Percentiles rank a stretch among this genome's conserved stretches.
Evolutionary conservation across 1,139 yeast genomes (phyloP).

Genomic region (Kodamaea suecica): DNA sequence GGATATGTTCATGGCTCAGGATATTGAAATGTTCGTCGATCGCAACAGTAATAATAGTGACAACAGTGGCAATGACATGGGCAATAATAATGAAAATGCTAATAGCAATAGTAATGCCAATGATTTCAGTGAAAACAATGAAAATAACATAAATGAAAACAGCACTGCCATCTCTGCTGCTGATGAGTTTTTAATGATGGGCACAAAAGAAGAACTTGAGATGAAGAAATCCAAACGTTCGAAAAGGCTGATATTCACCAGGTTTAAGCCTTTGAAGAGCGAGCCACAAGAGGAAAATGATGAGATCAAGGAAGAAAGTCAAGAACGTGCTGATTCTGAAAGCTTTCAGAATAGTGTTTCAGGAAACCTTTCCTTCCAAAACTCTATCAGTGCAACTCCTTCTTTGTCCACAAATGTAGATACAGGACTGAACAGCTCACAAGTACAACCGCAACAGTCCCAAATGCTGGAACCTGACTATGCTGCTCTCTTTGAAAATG

Average conservation of each 20-base stretch:
- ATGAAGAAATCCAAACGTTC: constrained; percentile 32
- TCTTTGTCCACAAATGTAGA: constrained; percentile 17
- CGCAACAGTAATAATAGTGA: constrained; percentile 4
- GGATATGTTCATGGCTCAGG: constrained; percentile 3
- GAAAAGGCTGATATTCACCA: constrained; percentile 39
- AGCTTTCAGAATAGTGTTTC: constrained; percentile 13
- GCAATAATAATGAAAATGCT: background rate
- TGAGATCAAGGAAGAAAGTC: constrained; percentile 9
- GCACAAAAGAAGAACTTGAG: constrained; percentile 8
- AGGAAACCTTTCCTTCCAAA: constrained; percentile 14
- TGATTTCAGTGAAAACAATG: background rate
- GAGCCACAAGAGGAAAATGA: constrained; percentile 15
- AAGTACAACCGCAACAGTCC: constrained; percentile 7
- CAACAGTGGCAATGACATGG: constrained; percentile 3
- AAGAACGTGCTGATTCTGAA: constrained; percentile 3
- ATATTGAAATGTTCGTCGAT: background rate
- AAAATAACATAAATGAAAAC: background rate
- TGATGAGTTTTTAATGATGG: constrained; percentile 18
- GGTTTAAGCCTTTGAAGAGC: constrained; percentile 35
- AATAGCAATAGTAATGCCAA: background rate
- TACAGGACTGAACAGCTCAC: constrained; percentile 9
- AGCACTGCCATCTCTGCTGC: background rate
- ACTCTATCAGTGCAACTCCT: constrained; percentile 25
- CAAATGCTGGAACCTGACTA: constrained; percentile 36
- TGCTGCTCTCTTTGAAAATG: constrained; percentile 45